Evolutionary conservation across 2,329 filamentous ascomycete species (phyloP).

Genomic region (Fusarium bulbicola): DNA sequence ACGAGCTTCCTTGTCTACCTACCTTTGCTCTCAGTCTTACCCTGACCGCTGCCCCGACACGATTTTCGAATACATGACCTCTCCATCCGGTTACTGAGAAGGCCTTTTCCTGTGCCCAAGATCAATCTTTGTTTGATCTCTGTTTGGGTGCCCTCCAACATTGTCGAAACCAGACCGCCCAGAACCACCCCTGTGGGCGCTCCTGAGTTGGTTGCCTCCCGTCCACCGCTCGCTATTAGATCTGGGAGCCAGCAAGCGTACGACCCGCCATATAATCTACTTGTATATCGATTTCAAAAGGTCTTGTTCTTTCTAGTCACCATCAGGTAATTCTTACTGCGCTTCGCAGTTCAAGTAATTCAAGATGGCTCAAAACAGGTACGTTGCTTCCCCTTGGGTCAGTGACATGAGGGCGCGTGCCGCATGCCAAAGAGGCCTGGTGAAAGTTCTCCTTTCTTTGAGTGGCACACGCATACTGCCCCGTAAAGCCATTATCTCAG

Average conservation of each 20-base stretch:
- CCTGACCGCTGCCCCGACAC: slow-evolving; percentile 37
- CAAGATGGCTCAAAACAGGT: slow-evolving; percentile 50
- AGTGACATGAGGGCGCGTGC: slow-evolving; percentile 4
- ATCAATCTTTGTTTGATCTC: slow-evolving; percentile 21
- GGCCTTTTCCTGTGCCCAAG: slow-evolving; percentile 28
- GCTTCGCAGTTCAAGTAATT: slow-evolving; percentile 20
- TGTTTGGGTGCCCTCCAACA: slow-evolving; percentile 8
- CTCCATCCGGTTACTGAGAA: slow-evolving; percentile 28
- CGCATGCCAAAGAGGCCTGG: slow-evolving; percentile 25
- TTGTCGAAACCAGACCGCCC: slow-evolving; percentile 22
- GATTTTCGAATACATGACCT: slow-evolving; percentile 39
- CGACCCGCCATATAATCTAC: not conserved
- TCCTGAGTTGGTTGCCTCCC: slow-evolving; percentile 26
- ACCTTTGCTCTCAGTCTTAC: slow-evolving; percentile 12
- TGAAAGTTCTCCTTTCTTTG: slow-evolving; percentile 10
- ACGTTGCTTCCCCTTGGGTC: slow-evolving; percentile 21
- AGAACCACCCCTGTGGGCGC: slow-evolving; percentile 28
- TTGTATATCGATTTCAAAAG: slow-evolving; percentile 10
- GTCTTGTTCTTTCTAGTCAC: slow-evolving; percentile 13
- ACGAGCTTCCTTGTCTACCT: slow-evolving; percentile 23
- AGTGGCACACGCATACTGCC: not conserved
- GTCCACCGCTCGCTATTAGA: slow-evolving; percentile 25
- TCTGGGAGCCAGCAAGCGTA: slow-evolving; percentile 20
- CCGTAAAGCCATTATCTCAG: not conserved
- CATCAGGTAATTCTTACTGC: slow-evolving; percentile 9